phyloP scores from a whole-genome alignment of 371 early-diverging fungal genomes.

The Mortierella sp. region DNA sequence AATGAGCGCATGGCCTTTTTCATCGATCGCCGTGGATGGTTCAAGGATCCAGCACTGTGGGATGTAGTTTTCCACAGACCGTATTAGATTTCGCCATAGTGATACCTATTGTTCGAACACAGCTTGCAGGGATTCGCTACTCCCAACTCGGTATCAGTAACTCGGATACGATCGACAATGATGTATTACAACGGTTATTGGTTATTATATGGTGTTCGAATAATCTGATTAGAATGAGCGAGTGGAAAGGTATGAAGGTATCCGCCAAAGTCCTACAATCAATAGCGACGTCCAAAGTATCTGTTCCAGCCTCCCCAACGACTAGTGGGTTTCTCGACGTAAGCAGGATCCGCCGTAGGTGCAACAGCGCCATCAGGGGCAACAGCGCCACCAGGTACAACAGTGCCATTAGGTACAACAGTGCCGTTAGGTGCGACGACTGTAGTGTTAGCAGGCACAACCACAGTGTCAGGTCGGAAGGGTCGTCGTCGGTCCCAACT shows the following conservation, averaged over 20 bases:
- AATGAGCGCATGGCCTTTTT: conserved; percentile 54
- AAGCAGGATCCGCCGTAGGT: background rate
- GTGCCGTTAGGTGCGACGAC: background rate
- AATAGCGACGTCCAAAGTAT: conserved; percentile 12
- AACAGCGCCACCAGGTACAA: background rate
- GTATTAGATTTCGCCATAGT: conserved; percentile 6
- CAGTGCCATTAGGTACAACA: background rate
- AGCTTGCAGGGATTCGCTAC: no score
- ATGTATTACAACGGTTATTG: no score
- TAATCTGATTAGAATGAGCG: background rate
- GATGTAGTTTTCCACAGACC: conserved; percentile 42
- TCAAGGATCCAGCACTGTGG: conserved; percentile 41
- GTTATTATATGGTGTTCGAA: no score
- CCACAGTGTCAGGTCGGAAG: conserved; percentile 9
- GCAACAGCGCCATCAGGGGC: background rate
- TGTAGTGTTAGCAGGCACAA: background rate
- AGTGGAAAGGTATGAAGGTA: no score
- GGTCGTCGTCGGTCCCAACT: conserved; percentile 15
- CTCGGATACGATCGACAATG: no score
- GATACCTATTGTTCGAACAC: no score
- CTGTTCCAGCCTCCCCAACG: conserved; percentile 1
- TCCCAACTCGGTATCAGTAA: no score
- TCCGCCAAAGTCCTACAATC: background rate
- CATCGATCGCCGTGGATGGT: conserved; percentile 44
- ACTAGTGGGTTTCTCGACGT: conserved; percentile 17